These are phyloP conservation scores for Cladosporium sp. DNA, from an alignment of 2,329 filamentous ascomycete genomes.

Conservation along the genomic window DNA sequence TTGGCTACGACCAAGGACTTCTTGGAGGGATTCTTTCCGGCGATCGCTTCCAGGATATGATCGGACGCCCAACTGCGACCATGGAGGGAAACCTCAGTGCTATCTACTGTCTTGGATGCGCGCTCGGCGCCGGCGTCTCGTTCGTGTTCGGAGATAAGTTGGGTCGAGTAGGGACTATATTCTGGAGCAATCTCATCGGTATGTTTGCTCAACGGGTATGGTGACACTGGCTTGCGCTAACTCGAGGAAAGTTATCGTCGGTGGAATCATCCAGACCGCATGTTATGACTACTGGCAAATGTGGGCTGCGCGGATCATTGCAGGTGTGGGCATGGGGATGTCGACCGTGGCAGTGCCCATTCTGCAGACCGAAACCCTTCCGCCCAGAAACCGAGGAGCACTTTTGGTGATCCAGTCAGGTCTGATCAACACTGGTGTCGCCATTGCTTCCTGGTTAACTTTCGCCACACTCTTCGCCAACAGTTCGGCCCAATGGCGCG, in stretches of 20 bases:
- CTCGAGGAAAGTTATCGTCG: constrained; percentile 21
- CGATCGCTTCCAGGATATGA: constrained; percentile 26
- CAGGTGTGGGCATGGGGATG: constrained; percentile 26
- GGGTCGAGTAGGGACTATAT: constrained; percentile 24
- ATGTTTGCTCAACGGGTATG: not conserved
- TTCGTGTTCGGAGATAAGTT: constrained; percentile 25
- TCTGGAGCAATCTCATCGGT: constrained; percentile 23
- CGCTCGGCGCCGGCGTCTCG: constrained; percentile 23
- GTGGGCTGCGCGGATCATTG: constrained; percentile 24
- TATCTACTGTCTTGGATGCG: constrained; percentile 27
- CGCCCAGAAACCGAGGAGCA: constrained; percentile 27
- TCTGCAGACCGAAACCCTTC: constrained; percentile 28
- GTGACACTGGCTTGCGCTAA: not conserved
- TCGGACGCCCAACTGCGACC: constrained; percentile 23
- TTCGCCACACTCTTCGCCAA: constrained; percentile 26
- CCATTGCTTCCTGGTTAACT: constrained; percentile 27
- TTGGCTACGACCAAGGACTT: constrained; percentile 29
- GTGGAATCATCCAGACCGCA: constrained; percentile 23
- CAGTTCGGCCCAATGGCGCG: constrained; percentile 27
- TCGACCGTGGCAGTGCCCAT: constrained; percentile 29
- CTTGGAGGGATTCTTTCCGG: constrained; percentile 29
- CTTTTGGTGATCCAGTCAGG: constrained; percentile 26
- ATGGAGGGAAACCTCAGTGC: constrained; percentile 26
- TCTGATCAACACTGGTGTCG: constrained; percentile 28
- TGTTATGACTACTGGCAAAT: constrained; percentile 25